Evolutionary conservation across 2,329 filamentous ascomycete species (phyloP), one percentile per base, ranked within the genome.

Genomic region (Talaromyces piceae): DNA sequence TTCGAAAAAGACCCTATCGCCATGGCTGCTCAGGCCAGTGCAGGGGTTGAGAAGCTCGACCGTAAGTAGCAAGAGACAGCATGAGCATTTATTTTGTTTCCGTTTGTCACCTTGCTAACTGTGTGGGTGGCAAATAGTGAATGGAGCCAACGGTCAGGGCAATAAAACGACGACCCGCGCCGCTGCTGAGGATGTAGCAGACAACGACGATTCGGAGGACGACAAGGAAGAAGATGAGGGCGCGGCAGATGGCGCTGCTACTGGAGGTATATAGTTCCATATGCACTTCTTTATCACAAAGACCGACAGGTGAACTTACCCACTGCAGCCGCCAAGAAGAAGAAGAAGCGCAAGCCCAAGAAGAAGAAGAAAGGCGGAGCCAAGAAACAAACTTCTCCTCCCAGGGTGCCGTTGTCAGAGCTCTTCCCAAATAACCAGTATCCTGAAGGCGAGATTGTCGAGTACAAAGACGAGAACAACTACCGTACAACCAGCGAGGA

Each of bases 341-440:
- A 89, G 74, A 89, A 90, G 74, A 91, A 91, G 77, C 89, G 88
- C 78, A 88, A 84, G 77, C 85, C 82, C 72, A 80, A 83, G 66
- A 83, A 82, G 68, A 86, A 86, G 78, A 86, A 83, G 63, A 74
- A 72, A 56, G 70, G 60, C 16, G 70, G 66, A 5, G 77, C 83
- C 47, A 88, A 86, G 51, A 77, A 78, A 45, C 88, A 94, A 71
- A 86, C 85, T n/a, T 77, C 81, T 48, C 88, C 88, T 27, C 88
- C 88, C 3, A 82, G 86, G 41, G 83, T 93, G 22, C 77, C 82
- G 39, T 70, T 94, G 30, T 83, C 86, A 28, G 81, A 83, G 59
- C 77, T 94, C 41, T 93, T 89, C 73, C 81, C 85, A 48, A 81
- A 81, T 67, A 77, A 81, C 62, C 75, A 75, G 58, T 95, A 88